These are phyloP conservation scores for Lichenothelia convexa DNA, from an alignment of 495 filamentous ascomycete genomes.

Conservation along the genomic window DNA sequence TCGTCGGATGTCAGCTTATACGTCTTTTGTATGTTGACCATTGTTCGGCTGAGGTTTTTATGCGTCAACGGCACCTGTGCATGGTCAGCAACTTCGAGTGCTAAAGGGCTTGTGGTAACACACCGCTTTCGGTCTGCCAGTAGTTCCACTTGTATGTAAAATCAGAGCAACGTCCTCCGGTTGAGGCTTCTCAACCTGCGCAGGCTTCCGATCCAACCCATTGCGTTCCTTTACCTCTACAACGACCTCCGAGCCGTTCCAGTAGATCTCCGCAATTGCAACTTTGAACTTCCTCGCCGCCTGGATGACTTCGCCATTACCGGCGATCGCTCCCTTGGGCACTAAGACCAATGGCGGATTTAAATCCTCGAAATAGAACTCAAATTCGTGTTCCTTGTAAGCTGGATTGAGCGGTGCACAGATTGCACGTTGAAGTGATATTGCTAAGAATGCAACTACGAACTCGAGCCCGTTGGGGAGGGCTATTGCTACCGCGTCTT, in stretches of 20 bases:
- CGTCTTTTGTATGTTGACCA: slow-evolving; percentile 58
- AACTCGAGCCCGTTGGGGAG: slow-evolving; percentile 12
- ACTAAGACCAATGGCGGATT: slow-evolving; percentile 57
- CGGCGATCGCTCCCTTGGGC: slow-evolving; percentile 43
- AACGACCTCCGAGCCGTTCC: slow-evolving; percentile 48
- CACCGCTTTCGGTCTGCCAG: slow-evolving; percentile 67
- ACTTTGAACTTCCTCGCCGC: slow-evolving; percentile 58
- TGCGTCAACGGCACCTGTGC: slow-evolving; percentile 68
- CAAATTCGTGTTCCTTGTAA: slow-evolving; percentile 75
- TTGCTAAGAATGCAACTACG: slow-evolving; percentile 41
- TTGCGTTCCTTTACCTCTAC: slow-evolving; percentile 57
- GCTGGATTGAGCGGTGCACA: slow-evolving; percentile 67
- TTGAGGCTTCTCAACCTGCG: slow-evolving; percentile 34
- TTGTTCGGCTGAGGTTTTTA: slow-evolving; percentile 55
- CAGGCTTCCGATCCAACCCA: slow-evolving; percentile 36
- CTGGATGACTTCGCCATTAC: slow-evolving; percentile 46
- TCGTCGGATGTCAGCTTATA: slow-evolving; percentile 49
- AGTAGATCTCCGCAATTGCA: slow-evolving; percentile 66
- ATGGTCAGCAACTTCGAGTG: no score
- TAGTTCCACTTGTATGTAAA: slow-evolving; percentile 63
- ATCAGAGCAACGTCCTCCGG: slow-evolving; percentile 38
- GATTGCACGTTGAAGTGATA: slow-evolving; percentile 57
- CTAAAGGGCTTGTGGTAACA: slow-evolving; percentile 16
- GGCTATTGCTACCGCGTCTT: slow-evolving; percentile 11
- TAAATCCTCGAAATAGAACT: slow-evolving; percentile 77